Conservation (phyloP, 208 protist genomes). For the Leishmania tropica region DNA sequence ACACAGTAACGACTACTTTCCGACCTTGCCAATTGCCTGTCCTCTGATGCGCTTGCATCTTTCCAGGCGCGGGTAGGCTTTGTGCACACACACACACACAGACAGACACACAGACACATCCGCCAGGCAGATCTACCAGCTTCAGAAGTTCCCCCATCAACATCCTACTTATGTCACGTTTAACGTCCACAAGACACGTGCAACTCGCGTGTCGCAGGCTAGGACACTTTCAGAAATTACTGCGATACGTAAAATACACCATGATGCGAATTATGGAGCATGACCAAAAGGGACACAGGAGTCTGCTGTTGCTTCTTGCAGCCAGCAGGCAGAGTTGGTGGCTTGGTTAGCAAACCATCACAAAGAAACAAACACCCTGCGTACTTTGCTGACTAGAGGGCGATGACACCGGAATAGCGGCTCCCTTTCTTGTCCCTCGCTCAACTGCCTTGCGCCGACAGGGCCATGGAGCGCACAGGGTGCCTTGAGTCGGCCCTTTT, state of each 20-base stretch:
- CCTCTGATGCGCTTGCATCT: not conserved
- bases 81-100: not conserved
- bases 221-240: not conserved
- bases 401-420: too few species aligned
- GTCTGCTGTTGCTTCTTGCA: not conserved
- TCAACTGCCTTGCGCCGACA: not conserved
- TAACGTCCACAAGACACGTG: not conserved
- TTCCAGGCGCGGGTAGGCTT: not conserved
- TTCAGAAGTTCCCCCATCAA: not conserved
- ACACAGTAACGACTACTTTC: not conserved
- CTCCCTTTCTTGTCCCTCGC: not conserved
- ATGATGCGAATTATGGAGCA: not conserved
- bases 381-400: not conserved
- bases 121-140: not conserved
- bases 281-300: not conserved
- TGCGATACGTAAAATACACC: not conserved
- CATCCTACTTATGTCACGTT: not conserved
- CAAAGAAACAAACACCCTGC: not conserved
- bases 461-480: not conserved
- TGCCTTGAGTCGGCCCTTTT: not conserved
- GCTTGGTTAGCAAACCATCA: not conserved
- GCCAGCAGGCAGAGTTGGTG: not conserved
- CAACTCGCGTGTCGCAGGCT: not conserved
- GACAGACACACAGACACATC: not conserved
- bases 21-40: not conserved